phyloP scores from a whole-genome alignment of 345 rosid genomes.

The Brassica cretica region DNA sequence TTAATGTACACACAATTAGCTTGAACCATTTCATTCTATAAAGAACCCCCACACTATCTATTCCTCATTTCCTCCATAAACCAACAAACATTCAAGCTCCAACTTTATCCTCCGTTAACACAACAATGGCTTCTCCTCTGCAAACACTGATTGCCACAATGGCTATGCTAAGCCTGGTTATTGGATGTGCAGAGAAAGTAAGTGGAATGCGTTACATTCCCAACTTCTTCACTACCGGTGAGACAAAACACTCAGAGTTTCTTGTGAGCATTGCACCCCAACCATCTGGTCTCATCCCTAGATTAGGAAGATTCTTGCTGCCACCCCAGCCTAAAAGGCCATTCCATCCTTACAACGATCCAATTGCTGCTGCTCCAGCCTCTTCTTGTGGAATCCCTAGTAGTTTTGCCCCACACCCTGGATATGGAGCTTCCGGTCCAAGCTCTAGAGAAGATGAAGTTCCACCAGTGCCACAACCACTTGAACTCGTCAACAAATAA shows the following conservation, averaged over 20 bases:
- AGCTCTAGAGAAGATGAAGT: slow-evolving; percentile 30
- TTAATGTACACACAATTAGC: slow-evolving; percentile 34
- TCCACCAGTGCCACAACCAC: slow-evolving; percentile 43
- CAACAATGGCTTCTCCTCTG: slow-evolving; percentile 17
- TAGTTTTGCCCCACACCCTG: slow-evolving; percentile 50
- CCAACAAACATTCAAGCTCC: background rate
- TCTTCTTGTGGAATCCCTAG: slow-evolving; percentile 38
- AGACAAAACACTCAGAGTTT: slow-evolving; percentile 54
- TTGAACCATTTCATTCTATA: slow-evolving; percentile 21
- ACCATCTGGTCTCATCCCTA: slow-evolving; percentile 48
- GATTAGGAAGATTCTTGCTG: slow-evolving; percentile 51
- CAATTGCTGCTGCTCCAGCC: slow-evolving; percentile 14
- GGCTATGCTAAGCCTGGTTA: slow-evolving; percentile 16
- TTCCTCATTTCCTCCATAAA: background rate
- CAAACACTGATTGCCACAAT: background rate
- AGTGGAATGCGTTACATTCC: slow-evolving; percentile 44
- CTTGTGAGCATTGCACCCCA: slow-evolving; percentile 34
- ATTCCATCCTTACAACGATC: slow-evolving; percentile 25
- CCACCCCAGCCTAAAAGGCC: slow-evolving; percentile 43
- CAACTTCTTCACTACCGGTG: slow-evolving; percentile 20
- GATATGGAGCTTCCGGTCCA: slow-evolving; percentile 50
- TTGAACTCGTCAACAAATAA: slow-evolving; percentile 7
- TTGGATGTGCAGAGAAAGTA: slow-evolving; percentile 41
- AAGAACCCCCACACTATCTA: background rate
- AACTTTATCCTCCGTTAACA: slow-evolving; percentile 1